These are phyloP conservation scores for Cyclanthera cordifolia DNA, from an alignment of 306 rosid species.

Conservation along the genomic window DNA sequence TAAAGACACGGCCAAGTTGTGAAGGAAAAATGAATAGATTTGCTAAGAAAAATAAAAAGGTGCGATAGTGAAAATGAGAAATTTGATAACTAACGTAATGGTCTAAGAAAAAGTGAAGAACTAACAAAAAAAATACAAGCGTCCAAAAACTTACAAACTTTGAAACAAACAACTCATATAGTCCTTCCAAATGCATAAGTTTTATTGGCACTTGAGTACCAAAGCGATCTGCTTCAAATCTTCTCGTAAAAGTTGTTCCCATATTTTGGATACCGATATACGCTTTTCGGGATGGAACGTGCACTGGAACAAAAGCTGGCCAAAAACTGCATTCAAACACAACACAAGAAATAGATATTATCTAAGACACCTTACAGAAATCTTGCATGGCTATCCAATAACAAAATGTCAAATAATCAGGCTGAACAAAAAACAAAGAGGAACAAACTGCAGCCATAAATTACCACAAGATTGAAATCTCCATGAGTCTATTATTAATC, in stretches of 20 bases:
- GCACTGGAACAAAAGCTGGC: conserved; percentile 98
- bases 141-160: conserved; percentile 64
- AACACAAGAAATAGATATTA: conserved; percentile 17
- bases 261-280: conserved; percentile 88
- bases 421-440: not conserved
- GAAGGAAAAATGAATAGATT: not conserved
- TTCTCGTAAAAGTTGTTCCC: conserved; percentile 95
- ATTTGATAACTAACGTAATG: not conserved
- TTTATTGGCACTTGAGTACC: conserved; percentile 85
- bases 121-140: not conserved
- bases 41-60: not conserved
- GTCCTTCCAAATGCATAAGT: conserved; percentile 93
- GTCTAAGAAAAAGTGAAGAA: not conserved
- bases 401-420: conserved; percentile 4
- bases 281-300: conserved; percentile 86
- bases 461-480: not conserved
- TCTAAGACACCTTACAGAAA: not conserved
- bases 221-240: conserved; percentile 83
- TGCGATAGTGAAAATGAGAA: conserved; percentile 6
- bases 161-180: conserved; percentile 77
- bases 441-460: not conserved
- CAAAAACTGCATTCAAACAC: conserved; percentile 50
- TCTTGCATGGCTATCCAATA: conserved; percentile 6
- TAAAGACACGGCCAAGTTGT: not conserved
- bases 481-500: not conserved